These are phyloP conservation scores for Trichosporon sp. DNA, from an alignment of 1,284 basidiomycete species.

Conservation along the genomic window DNA sequence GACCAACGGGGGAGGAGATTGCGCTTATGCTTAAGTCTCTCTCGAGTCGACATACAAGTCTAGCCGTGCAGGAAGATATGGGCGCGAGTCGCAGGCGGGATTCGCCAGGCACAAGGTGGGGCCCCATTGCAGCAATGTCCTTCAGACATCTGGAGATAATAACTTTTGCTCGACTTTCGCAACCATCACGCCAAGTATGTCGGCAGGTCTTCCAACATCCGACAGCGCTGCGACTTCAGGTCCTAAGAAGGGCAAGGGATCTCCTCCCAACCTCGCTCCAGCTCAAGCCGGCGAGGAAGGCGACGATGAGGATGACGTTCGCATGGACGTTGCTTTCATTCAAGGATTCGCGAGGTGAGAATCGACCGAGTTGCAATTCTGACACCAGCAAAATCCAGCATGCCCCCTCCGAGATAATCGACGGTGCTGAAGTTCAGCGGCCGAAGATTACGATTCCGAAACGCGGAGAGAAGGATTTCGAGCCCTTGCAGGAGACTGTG, in stretches of 20 bases:
- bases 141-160: not conserved
- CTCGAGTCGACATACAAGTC: too few species aligned
- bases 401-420: conserved; percentile 23
- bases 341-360: conserved; percentile 35
- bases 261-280: not conserved
- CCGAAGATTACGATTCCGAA: conserved; percentile 64
- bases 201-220: not conserved
- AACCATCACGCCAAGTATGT: not conserved
- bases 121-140: not conserved
- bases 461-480: conserved; percentile 92
- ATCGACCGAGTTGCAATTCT: not conserved
- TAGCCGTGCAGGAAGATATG: too few species aligned
- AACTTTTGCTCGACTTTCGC: not conserved
- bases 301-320: conserved; percentile 32
- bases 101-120: too few species aligned
- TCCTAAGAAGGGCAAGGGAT: not conserved
- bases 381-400: conserved; percentile 38
- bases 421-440: conserved; percentile 14
- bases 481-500: conserved; percentile 62
- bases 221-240: not conserved
- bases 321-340: conserved; percentile 30
- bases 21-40: too few species aligned
- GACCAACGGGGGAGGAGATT: too few species aligned
- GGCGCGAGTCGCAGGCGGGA: too few species aligned
- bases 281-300: not conserved